phyloP scores from a whole-genome alignment of 2,329 filamentous ascomycete genomes.

The Onygena corvina region DNA sequence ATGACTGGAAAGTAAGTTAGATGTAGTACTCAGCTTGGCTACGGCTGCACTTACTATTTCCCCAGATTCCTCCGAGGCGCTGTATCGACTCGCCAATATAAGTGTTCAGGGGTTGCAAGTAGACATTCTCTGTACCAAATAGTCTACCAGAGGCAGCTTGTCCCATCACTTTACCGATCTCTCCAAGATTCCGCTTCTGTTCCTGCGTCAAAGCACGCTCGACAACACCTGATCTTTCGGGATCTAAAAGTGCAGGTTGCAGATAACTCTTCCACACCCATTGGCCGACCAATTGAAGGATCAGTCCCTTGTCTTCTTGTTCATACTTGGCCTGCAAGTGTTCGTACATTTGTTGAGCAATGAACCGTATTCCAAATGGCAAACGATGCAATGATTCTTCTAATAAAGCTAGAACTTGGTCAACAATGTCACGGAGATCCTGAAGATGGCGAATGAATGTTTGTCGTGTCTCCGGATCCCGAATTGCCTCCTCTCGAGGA shows the following conservation, averaged over 20 bases:
- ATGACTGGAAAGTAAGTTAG: conserved; percentile 46
- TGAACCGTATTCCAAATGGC: conserved; percentile 83
- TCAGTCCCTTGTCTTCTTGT: conserved; percentile 60
- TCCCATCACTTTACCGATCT: conserved; percentile 81
- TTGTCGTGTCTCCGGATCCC: conserved; percentile 80
- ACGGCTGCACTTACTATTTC: conserved; percentile 40
- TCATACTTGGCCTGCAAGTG: conserved; percentile 65
- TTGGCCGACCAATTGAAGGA: conserved; percentile 73
- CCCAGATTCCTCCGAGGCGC: conserved; percentile 62
- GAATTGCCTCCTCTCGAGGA: conserved; percentile 84
- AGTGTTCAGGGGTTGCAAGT: conserved; percentile 85
- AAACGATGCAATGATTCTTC: conserved; percentile 78
- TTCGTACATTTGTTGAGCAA: conserved; percentile 77
- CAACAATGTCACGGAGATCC: conserved; percentile 84
- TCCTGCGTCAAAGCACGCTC: conserved; percentile 79
- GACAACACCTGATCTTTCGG: conserved; percentile 84
- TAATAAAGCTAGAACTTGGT: conserved; percentile 71
- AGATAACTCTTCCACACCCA: conserved; percentile 95
- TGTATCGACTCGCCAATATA: conserved; percentile 79
- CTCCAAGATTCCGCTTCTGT: conserved; percentile 81
- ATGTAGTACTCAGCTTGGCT: neutral
- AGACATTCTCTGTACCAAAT: conserved; percentile 90
- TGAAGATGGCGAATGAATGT: conserved; percentile 91
- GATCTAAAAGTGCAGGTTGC: conserved; percentile 74
- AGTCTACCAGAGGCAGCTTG: conserved; percentile 80